phyloP scores from a whole-genome alignment of 345 rosid genomes.

The Barbarea vulgaris region DNA sequence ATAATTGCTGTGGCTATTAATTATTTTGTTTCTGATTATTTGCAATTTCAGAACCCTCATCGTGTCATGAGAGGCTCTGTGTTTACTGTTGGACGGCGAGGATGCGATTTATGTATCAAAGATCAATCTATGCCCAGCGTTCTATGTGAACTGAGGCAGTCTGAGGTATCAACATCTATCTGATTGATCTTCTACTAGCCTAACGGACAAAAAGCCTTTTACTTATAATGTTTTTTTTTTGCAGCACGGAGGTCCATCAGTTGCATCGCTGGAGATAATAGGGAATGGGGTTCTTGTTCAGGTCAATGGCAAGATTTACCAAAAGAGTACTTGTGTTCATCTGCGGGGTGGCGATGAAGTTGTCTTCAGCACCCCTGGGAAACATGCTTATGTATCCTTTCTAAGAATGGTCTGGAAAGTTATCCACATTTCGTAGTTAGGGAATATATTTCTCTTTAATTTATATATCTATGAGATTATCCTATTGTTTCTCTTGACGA shows the following conservation, averaged over 20 bases:
- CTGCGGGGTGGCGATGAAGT: slow-evolving; percentile 92
- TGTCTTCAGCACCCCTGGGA: slow-evolving; percentile 67
- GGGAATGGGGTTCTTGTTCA: slow-evolving; percentile 85
- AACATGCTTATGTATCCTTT: slow-evolving; percentile 98
- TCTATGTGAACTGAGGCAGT: slow-evolving; percentile 75
- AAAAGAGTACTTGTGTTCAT: slow-evolving; percentile 49
- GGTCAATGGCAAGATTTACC: slow-evolving; percentile 68
- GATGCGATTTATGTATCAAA: slow-evolving; percentile 69
- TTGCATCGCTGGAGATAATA: slow-evolving; percentile 65
- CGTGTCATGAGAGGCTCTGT: slow-evolving; percentile 51
- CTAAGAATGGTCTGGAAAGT: neutral
- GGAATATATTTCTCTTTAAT: neutral
- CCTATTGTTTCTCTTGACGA: slow-evolving; percentile 50
- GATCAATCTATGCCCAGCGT: slow-evolving; percentile 58
- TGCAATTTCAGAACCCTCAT: slow-evolving; percentile 70
- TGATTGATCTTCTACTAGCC: slow-evolving; percentile 1
- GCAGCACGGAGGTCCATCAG: slow-evolving; percentile 71
- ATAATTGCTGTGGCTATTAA: neutral
- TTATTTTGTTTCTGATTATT: slow-evolving; percentile 19
- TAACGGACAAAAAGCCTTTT: neutral
- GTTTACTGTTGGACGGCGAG: slow-evolving; percentile 79
- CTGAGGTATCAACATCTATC: slow-evolving; percentile 57
- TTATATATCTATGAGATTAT: neutral
- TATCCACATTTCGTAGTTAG: neutral
- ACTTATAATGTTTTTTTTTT: slow-evolving; percentile 26